phyloP scores from a whole-genome alignment of 768 basidiomycete genomes.

The Hypholoma sublateritium region DNA sequence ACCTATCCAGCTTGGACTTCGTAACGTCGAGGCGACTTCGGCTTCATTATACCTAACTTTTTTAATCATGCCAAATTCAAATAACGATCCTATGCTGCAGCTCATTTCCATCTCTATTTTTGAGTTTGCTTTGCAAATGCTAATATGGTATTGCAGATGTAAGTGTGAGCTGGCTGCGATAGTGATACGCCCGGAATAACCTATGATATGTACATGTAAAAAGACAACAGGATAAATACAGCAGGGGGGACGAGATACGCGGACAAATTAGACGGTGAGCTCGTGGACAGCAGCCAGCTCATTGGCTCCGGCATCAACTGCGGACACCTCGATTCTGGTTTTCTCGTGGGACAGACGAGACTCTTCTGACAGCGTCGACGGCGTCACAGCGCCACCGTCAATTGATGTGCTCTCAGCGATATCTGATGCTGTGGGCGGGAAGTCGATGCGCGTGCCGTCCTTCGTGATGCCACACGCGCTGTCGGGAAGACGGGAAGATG shows the following conservation, averaged over 20 bases:
- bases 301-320: slow-evolving; percentile 12
- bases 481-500: not conserved
- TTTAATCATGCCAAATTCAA: not conserved
- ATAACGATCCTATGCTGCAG: not conserved
- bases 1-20: slow-evolving; percentile 5
- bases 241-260: not conserved
- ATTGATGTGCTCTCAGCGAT: not conserved
- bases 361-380: not conserved
- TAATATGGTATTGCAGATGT: not conserved
- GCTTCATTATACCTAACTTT: slow-evolving; percentile 15
- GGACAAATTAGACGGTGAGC: not conserved
- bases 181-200: not conserved
- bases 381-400: not conserved
- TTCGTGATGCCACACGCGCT: slow-evolving; percentile 57
- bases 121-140: not conserved
- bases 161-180: not conserved
- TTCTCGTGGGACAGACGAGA: not conserved
- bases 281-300: not conserved
- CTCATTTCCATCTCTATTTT: not conserved
- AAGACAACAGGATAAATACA: not conserved
- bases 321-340: slow-evolving; percentile 4
- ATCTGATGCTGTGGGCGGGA: slow-evolving; percentile 8
- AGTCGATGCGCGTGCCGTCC: slow-evolving; percentile 49
- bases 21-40: not conserved
- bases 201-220: not conserved